Base-by-base conservation (phyloP, 2,329 filamentous ascomycete genomes). In the Xylaria polymorpha region DNA sequence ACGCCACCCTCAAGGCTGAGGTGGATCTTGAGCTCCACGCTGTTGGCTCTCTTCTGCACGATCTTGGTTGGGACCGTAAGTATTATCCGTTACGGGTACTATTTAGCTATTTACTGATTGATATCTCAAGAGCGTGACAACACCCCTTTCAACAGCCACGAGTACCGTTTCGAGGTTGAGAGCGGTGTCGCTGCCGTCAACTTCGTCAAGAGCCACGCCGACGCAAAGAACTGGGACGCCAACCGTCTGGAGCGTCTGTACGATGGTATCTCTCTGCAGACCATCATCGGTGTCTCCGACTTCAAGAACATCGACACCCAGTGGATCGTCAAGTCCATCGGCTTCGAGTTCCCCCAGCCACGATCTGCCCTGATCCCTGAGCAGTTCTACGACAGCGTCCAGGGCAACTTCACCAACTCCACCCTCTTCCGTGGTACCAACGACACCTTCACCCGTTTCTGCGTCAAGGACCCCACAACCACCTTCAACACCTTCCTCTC, bases 221-320 rank as follows among this genome's bases (percentile, higher is more conserved):
- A 69, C 37, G 66, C 44, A 7, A 22, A 18, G 10, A 50, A 71
- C n/a, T 72, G 68, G 68, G 46, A 61, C 48, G 68, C 61, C n/a
- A 8, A 15, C n/a, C 71, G 71, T 59, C 63, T 72, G 0, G 71
- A 72, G 69, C 37, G 51, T 18, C 39, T 72, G 5, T 71, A 72
- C 63, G 71, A 72, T 25, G 71, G 71, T 55, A 72, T 72, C 61
- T 37, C 64, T 8, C 71, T 72, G 1, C 71, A 72, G 63, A 67
- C 66, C 32, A 64, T 71, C 58, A 59, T 72, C 63, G 69, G 69
- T 18, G 41, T 71, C 0, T 7, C 63, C 14, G 69, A 69, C 66
- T 71, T 69, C 71, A 72, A 72, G 69, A 71, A 71, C 71, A 64
- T 71, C 68, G 66, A 71, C 66, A 66, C 64, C 57, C 66, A 69